phyloP scores from a whole-genome alignment of 768 basidiomycete genomes.

The Sporobolomyces pararoseus region DNA sequence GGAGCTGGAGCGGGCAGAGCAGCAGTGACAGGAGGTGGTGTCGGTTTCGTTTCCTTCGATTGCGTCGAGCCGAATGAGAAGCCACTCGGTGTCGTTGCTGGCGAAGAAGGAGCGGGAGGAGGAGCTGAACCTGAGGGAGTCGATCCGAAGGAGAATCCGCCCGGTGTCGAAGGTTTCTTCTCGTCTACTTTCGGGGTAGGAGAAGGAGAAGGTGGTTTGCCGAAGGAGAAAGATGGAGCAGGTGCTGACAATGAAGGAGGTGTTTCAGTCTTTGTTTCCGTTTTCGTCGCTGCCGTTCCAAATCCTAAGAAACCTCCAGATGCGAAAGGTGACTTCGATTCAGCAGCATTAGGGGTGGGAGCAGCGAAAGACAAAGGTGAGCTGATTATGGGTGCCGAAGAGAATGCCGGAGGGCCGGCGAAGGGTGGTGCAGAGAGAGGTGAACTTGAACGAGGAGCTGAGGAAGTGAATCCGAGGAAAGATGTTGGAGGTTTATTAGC shows the following conservation, averaged over 20 bases:
- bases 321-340: not conserved
- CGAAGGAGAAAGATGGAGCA: slow-evolving; percentile 16
- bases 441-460: slow-evolving; percentile 20
- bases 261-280: not conserved
- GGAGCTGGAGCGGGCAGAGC: not conserved
- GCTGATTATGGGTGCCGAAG: slow-evolving; percentile 3
- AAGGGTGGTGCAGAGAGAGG: slow-evolving; percentile 15
- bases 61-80: slow-evolving; percentile 3
- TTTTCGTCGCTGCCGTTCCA: not conserved
- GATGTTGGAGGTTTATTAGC: slow-evolving; percentile 1
- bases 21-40: slow-evolving; percentile 11
- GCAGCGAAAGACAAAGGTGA: slow-evolving; percentile 9
- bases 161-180: not conserved
- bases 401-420: not conserved
- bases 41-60: too few relatives aligned
- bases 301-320: slow-evolving; percentile 16
- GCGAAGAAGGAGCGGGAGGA: not conserved
- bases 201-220: not conserved
- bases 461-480: slow-evolving; percentile 24
- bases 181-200: too few relatives aligned
- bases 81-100: not conserved
- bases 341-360: not conserved
- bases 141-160: slow-evolving; percentile 4
- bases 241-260: not conserved
- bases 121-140: too few relatives aligned